Conservation (phyloP, 169 alveolate genomes). For the Babesia ovis region DNA sequence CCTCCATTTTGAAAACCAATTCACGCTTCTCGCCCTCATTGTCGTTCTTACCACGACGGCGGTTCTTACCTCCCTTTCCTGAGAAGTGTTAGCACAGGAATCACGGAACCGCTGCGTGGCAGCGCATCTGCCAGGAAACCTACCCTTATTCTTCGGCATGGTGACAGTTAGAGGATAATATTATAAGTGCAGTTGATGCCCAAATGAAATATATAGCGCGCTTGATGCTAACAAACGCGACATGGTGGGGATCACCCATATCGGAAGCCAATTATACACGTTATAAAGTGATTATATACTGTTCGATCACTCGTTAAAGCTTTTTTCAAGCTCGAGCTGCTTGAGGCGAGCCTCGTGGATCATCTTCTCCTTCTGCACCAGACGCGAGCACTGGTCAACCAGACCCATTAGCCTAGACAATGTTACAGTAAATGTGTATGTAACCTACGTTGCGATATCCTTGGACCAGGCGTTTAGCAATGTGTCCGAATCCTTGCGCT, state of each 20-base stretch:
- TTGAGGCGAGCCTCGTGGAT: slow-evolving; percentile 67
- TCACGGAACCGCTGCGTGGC: not conserved
- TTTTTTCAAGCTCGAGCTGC: slow-evolving; percentile 57
- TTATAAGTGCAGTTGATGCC: not conserved
- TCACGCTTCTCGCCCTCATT: slow-evolving; percentile 93
- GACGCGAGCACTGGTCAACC: slow-evolving; percentile 67
- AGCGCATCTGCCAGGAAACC: not conserved
- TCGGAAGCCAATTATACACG: not conserved
- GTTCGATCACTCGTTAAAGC: slow-evolving; percentile 3
- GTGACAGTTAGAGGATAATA: slow-evolving; percentile 6
- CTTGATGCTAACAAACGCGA: not conserved
- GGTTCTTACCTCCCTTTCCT: slow-evolving; percentile 98
- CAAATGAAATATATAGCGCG: not conserved
- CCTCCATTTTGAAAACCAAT: slow-evolving; percentile 94
- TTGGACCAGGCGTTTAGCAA: slow-evolving; percentile 70
- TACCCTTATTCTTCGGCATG: slow-evolving; percentile 88
- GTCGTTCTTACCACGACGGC: slow-evolving; percentile 96
- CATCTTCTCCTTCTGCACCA: slow-evolving; percentile 72
- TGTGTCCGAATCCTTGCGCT: slow-evolving; percentile 64
- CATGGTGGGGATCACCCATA: slow-evolving; percentile 20
- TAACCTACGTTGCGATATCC: slow-evolving; percentile 58
- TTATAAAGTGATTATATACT: not conserved
- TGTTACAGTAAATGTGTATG: too few relatives aligned
- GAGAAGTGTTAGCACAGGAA: slow-evolving; percentile 4
- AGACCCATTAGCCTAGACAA: slow-evolving; percentile 56